These are phyloP conservation scores for Hypoxylon subgilvum DNA, from an alignment of 495 filamentous ascomycete genomes.

Conservation along the genomic window DNA sequence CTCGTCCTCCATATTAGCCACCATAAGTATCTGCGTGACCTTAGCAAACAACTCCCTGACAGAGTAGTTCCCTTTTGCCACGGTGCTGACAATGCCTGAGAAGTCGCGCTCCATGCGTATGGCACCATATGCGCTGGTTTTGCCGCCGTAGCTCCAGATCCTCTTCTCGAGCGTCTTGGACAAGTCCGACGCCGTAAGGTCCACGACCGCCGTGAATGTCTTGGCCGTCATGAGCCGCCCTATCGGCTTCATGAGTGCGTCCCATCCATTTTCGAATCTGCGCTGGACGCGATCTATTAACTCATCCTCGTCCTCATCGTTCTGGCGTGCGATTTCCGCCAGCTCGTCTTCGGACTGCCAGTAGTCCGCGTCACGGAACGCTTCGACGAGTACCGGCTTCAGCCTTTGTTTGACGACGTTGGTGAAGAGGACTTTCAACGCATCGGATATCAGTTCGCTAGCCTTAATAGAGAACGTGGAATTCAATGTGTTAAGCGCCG, in stretches of 20 bases:
- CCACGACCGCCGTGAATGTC: slow-evolving; percentile 73
- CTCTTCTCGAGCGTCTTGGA: slow-evolving; percentile 82
- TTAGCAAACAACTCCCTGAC: slow-evolving; percentile 80
- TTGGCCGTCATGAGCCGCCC: slow-evolving; percentile 80
- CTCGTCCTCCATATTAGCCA: slow-evolving; percentile 97
- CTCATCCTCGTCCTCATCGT: slow-evolving; percentile 60
- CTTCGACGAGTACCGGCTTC: slow-evolving; percentile 81
- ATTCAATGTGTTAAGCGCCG: slow-evolving; percentile 71
- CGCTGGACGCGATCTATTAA: slow-evolving; percentile 66
- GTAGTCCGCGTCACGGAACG: slow-evolving; percentile 93
- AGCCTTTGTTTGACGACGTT: slow-evolving; percentile 86
- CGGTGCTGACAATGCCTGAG: slow-evolving; percentile 74
- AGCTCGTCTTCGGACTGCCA: slow-evolving; percentile 58
- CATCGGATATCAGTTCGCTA: slow-evolving; percentile 80
- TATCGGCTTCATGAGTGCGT: slow-evolving; percentile 79
- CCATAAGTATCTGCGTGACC: slow-evolving; percentile 82
- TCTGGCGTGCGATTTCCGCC: slow-evolving; percentile 52
- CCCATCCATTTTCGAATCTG: slow-evolving; percentile 82
- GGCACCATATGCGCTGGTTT: slow-evolving; percentile 81
- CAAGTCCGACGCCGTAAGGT: slow-evolving; percentile 74
- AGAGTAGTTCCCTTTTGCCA: slow-evolving; percentile 78
- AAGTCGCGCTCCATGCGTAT: slow-evolving; percentile 89
- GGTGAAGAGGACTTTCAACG: slow-evolving; percentile 81
- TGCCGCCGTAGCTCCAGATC: slow-evolving; percentile 81
- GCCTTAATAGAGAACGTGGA: slow-evolving; percentile 75